Percentiles rank a stretch among this genome's conserved stretches.
Conservation (phyloP, 768 basidiomycete species). For the Leccinum fibrillosum region DNA sequence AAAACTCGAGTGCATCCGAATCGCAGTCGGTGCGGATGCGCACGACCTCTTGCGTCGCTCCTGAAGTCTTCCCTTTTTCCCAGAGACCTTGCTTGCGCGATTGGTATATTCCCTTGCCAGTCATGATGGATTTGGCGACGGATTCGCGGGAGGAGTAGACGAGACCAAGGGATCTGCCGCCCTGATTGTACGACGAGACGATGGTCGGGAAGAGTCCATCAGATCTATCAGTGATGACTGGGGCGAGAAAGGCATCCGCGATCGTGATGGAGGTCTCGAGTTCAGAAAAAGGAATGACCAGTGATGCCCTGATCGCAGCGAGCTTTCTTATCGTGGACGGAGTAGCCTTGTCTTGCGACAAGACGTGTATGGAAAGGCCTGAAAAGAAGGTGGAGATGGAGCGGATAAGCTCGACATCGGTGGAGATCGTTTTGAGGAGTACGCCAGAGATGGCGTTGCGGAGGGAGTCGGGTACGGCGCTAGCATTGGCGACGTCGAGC, state of each 20-base stretch:
- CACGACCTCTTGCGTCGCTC: conserved; percentile 85
- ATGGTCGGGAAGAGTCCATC: conserved; percentile 95
- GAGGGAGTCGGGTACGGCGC: conserved; percentile 71
- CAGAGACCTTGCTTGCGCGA: conserved; percentile 95
- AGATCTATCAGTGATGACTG: conserved; percentile 77
- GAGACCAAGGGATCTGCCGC: conserved; percentile 79
- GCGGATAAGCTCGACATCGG: conserved; percentile 73
- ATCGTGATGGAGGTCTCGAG: conserved; percentile 66
- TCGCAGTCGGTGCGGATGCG: conserved; percentile 89
- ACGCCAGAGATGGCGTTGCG: conserved; percentile 75
- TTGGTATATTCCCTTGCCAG: conserved; percentile 93
- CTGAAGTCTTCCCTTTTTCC: conserved; percentile 96
- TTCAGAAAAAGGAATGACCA: conserved; percentile 69
- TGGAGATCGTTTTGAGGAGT: conserved; percentile 67
- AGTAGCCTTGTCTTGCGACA: conserved; percentile 54
- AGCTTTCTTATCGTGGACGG: conserved; percentile 59
- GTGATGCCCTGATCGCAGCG: conserved; percentile 52
- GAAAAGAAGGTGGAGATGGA: conserved; percentile 75
- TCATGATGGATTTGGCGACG: conserved; percentile 78
- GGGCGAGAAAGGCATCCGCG: conserved; percentile 82
- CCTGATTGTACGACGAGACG: conserved; percentile 65
- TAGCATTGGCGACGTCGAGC: conserved; percentile 69
- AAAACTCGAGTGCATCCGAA: conserved; percentile 86
- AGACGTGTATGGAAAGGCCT: conserved; percentile 59
- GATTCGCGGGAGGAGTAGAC: conserved; percentile 93